phyloP scores from a whole-genome alignment of 495 filamentous ascomycete genomes.

The Hypoxylon lenormandii region DNA sequence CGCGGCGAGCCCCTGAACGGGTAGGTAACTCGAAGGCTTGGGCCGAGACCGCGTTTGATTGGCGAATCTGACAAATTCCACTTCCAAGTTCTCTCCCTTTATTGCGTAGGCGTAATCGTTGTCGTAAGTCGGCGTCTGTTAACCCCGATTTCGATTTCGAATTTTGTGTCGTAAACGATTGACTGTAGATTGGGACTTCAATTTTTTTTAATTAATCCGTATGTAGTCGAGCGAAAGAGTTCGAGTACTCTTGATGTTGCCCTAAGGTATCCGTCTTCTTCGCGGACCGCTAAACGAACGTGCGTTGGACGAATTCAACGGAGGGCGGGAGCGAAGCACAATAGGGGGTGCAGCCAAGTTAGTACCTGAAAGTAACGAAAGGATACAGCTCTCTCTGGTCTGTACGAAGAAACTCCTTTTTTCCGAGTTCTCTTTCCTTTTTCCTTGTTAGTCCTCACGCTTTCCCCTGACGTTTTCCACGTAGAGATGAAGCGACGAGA shows the following conservation, averaged over 20 bases:
- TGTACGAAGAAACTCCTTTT: slow-evolving; percentile 22
- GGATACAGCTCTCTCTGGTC: slow-evolving; percentile 38
- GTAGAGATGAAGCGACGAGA: slow-evolving; percentile 43
- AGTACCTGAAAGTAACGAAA: slow-evolving; percentile 49
- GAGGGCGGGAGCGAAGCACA: slow-evolving; percentile 43
- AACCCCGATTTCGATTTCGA: slow-evolving; percentile 15
- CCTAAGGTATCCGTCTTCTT: slow-evolving; percentile 29
- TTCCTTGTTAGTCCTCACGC: slow-evolving; percentile 30
- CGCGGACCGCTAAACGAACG: slow-evolving; percentile 42
- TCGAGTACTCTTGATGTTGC: slow-evolving; percentile 15
- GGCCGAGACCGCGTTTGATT: slow-evolving; percentile 39
- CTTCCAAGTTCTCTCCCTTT: slow-evolving; percentile 12
- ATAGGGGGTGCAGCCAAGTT: slow-evolving; percentile 38
- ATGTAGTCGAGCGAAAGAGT: slow-evolving; percentile 12
- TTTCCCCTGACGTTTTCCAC: slow-evolving; percentile 36
- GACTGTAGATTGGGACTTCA: slow-evolving; percentile 16
- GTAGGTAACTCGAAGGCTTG: slow-evolving; percentile 22
- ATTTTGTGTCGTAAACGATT: slow-evolving; percentile 34
- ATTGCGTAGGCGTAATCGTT: background rate
- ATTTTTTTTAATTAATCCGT: slow-evolving; percentile 6
- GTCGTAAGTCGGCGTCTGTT: slow-evolving; percentile 9
- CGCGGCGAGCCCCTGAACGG: slow-evolving; percentile 36
- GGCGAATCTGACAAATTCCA: slow-evolving; percentile 40
- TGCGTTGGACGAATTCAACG: slow-evolving; percentile 37
- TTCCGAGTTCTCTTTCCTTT: slow-evolving; percentile 18